A percentile compares a stretch with the other conserved stretches of the same genome.
Evolutionary conservation across 257 asterid species (phyloP).

Genomic region (Nemophila menziesii): DNA sequence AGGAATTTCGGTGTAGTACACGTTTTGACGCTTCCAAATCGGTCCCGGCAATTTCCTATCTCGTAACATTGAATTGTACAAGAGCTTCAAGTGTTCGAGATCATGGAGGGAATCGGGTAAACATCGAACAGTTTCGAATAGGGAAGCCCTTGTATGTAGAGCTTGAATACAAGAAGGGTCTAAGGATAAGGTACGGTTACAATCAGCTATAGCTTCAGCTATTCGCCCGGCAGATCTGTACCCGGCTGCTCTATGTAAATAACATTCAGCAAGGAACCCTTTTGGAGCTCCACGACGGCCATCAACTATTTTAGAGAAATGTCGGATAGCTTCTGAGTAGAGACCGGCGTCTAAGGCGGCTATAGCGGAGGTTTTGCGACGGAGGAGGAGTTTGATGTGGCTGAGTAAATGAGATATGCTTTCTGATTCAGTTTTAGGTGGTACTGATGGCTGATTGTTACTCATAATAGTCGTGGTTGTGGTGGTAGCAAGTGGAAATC

Average conservation of each 20-base stretch:
- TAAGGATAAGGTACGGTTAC: conserved; percentile 56
- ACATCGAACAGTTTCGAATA: conserved; percentile 56
- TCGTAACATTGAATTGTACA: conserved; percentile 54
- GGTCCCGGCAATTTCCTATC: conserved; percentile 62
- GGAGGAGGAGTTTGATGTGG: conserved; percentile 59
- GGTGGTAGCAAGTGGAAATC: conserved; percentile 21
- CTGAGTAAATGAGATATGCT: conserved; percentile 52
- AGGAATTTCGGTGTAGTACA: conserved; percentile 63
- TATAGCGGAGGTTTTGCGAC: conserved; percentile 65
- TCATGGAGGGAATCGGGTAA: conserved; percentile 69
- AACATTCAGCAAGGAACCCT: conserved; percentile 57
- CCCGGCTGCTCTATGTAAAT: conserved; percentile 53
- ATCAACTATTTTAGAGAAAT: conserved; percentile 64
- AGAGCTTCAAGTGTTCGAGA: conserved; percentile 58
- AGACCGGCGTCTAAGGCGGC: conserved; percentile 70
- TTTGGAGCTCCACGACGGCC: conserved; percentile 74
- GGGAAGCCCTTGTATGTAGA: conserved; percentile 46
- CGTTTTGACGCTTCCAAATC: conserved; percentile 50
- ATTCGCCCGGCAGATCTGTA: conserved; percentile 43
- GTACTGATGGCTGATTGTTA: conserved; percentile 14
- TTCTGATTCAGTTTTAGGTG: conserved; percentile 45
- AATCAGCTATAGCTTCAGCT: conserved; percentile 67
- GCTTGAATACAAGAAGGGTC: conserved; percentile 66
- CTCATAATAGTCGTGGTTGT: too few species aligned
- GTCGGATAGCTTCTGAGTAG: conserved; percentile 51